phyloP scores from a whole-genome alignment of 805 yeast species.

The Nakazawaea anatomiae region DNA sequence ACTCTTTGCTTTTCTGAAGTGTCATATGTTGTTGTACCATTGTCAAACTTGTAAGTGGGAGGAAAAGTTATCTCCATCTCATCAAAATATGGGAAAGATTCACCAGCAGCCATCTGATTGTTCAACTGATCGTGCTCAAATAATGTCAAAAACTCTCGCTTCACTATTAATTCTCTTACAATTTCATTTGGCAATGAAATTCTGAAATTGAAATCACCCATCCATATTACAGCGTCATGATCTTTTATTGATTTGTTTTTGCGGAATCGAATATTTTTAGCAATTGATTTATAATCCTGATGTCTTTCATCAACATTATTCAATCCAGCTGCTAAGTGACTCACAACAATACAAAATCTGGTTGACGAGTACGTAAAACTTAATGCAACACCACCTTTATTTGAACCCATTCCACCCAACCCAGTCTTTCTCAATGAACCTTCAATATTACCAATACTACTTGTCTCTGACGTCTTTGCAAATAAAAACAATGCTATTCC shows the following conservation, averaged over 20 bases:
- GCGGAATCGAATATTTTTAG: conserved; percentile 71
- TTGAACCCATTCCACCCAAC: conserved; percentile 49
- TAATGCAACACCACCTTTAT: conserved; percentile 75
- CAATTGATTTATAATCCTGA: conserved; percentile 72
- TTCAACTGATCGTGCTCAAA: conserved; percentile 74
- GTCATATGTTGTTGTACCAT: conserved; percentile 76
- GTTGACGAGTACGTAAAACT: conserved; percentile 57
- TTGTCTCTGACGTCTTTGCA: conserved; percentile 46
- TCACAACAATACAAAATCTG: conserved; percentile 76
- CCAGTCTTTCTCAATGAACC: conserved; percentile 85
- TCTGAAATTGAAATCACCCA: conserved; percentile 92
- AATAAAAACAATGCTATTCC: conserved; percentile 74
- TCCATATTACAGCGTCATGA: conserved; percentile 87
- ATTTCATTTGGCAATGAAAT: conserved; percentile 66
- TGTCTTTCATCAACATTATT: conserved; percentile 78
- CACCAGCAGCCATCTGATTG: conserved; percentile 63
- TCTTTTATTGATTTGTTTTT: conserved; percentile 72
- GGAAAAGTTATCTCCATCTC: conserved; percentile 74
- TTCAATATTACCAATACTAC: conserved; percentile 55
- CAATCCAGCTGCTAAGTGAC: conserved; percentile 93
- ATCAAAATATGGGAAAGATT: conserved; percentile 67
- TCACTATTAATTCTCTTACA: conserved; percentile 53
- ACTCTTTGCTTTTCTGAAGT: conserved; percentile 87
- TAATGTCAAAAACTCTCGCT: conserved; percentile 40
- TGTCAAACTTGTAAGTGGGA: conserved; percentile 92